A percentile compares a stretch with the other conserved stretches of the same genome.
phyloP scores from a whole-genome alignment of 305 asterid species.

The Solanum hybrid region DNA sequence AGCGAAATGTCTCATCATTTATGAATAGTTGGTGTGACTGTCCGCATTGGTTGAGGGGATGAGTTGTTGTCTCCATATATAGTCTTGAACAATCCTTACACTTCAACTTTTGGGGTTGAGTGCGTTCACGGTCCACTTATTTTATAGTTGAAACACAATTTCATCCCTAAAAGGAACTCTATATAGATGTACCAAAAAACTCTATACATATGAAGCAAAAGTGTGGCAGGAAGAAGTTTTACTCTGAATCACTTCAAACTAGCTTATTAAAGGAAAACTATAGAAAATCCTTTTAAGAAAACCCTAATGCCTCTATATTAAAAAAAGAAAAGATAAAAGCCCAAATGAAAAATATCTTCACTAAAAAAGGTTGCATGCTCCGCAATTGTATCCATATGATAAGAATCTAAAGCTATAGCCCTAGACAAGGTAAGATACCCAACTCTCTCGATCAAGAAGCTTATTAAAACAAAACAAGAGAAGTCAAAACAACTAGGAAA shows the following conservation, averaged over 20 bases:
- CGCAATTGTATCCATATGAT: background rate
- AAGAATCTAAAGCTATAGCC: background rate
- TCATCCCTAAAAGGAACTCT: background rate
- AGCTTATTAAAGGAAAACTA: background rate
- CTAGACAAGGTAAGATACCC: background rate
- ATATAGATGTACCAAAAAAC: background rate
- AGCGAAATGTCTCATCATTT: background rate
- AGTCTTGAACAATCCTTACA: background rate
- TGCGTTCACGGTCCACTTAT: background rate
- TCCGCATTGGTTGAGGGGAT: background rate
- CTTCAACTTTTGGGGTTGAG: background rate
- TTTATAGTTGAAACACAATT: background rate
- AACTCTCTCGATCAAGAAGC: background rate
- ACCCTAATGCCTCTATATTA: background rate
- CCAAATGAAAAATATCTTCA: background rate
- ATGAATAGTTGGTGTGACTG: background rate
- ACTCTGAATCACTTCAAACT: background rate
- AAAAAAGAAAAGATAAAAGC: background rate
- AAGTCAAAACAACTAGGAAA: background rate
- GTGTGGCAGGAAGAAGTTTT: background rate
- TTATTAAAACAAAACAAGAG: background rate
- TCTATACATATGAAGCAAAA: background rate
- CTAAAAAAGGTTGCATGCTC: background rate
- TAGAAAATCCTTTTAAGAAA: background rate
- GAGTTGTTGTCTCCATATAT: background rate